phyloP scores from a whole-genome alignment of 1,139 yeast species.

The Pichia sp. region DNA sequence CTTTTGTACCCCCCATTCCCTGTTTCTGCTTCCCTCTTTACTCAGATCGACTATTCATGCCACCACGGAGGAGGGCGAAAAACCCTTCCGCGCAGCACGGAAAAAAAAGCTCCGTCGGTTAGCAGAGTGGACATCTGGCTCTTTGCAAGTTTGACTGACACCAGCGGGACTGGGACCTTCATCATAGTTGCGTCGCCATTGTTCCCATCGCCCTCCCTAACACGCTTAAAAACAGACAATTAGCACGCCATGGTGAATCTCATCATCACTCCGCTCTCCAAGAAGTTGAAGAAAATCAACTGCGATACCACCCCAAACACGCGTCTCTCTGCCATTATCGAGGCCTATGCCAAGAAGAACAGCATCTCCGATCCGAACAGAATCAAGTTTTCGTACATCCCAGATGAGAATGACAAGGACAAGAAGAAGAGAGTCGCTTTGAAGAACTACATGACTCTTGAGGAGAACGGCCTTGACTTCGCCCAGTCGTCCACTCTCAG shows the following conservation, averaged over 20 bases:
- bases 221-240: too few relatives aligned
- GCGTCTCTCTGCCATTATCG: constrained; percentile 30
- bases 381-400: constrained; percentile 34
- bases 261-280: constrained; percentile 30
- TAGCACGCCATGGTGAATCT: constrained; percentile 27
- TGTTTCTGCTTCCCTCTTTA: too few relatives aligned
- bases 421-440: constrained; percentile 37
- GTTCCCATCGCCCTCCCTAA: too few relatives aligned
- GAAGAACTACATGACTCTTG: constrained; percentile 34
- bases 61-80: background rate
- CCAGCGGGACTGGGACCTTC: too few relatives aligned
- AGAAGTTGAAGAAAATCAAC: constrained; percentile 31
- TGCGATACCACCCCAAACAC: constrained; percentile 35
- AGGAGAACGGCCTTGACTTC: constrained; percentile 35
- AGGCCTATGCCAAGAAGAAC: constrained; percentile 42
- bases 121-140: background rate
- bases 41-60: background rate
- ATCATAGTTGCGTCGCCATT: too few relatives aligned
- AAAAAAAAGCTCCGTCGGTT: background rate
- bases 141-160: background rate
- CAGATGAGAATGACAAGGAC: constrained; percentile 29
- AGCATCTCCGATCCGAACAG: constrained; percentile 40
- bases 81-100: background rate
- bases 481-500: constrained; percentile 33
- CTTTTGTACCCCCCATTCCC: background rate